Base-by-base conservation (phyloP, 306 rosid species). In the Pyrus pyrifolia region DNA sequence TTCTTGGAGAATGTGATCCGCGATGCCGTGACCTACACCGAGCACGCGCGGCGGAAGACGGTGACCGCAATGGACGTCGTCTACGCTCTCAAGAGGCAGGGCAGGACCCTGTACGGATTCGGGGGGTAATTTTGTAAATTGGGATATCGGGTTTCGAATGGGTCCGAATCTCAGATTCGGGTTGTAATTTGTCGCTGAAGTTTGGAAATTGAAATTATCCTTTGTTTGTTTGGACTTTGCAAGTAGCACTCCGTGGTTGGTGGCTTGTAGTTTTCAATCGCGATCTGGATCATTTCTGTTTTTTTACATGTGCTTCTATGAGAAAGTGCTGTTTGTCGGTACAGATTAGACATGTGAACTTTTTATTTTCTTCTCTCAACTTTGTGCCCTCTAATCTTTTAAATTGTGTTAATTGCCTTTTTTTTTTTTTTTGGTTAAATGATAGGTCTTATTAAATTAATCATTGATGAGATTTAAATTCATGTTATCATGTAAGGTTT, bases 31-130 rank as follows among this genome's bases (percentile, higher is more conserved):
- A 78, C 81, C 0, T 78, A 70, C 72, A 78, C 81, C 0, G 76
- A 78, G 71, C 81, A 78, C 46, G 81, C 81, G 2, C 58, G 81
- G 19, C 46, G 84, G 62, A 81, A 81, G 73, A 81, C 84, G 2
- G 81, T 81, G 53, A 81, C 81, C 3, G 85, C 85, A 72, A 81
- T 81, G 85, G 85, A 81, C 19, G 85, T 81, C 11, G 81, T 81
- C 12, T 82, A 82, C 1, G 82, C 85, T 0, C 79, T 82, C 53
- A 77, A 82, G 76, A 78, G 85, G 73, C 80, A 82, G 58, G 85
- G 85, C 12, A 70, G 82, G 62, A 78, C 82, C 23, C 35, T 82
- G 6, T 82, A 78, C 6, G 85, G 82, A 1, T 74, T 82, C 62
- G 85, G 85, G n/a, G 85, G 85, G 21, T 82, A 31, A 72, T 29